Evolutionary conservation across 169 alveolate genomes (phyloP), one percentile per base, ranked within the genome.

Genomic region (Babesia gibsoni): DNA sequence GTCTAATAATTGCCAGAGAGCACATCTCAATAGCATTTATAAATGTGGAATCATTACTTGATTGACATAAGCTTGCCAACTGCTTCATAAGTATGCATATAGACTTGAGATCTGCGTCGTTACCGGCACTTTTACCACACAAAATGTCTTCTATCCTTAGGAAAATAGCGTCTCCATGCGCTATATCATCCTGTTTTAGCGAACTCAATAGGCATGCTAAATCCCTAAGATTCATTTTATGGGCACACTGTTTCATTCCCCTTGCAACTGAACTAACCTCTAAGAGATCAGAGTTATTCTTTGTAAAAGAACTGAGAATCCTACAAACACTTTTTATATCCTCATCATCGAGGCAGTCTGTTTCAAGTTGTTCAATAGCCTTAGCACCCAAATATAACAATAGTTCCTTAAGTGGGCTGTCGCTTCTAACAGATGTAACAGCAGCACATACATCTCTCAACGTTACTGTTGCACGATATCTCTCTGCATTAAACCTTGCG

Each of bases 291-390:
- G 42, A 43, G 6, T 20, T 20, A 27, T 50, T 4, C 36, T 27
- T 37, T 3, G 29, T 8, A 9, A 61, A 18, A 14, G 36, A 18
- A 12, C 46, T 46, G 39, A 61, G 8, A 30, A 61, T 45, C 59
- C 72, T 42, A 48, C 59, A 61, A 23, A 61, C 48, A 46, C 59
- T 61, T 45, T 61, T 61, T 2, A 61, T 48, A 4, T 61, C 72
- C 16, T 39, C 20, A 39, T 39, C 20, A 4, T 61, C 29, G 36
- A 22, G 4, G 4, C 30, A 2, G 35, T 29, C 10, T 3, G 39
- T 25, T 22, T 58, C 53, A 18, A 58, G 5, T 3, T 29, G 72
- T 9, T 61, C 33, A 1, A 61, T 12, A 20, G 49, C 45, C 46
- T 4, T 32, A 43, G n/a, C 8, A 18, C 48, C 59, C 25, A 61